A percentile compares a stretch with the other conserved stretches of the same genome.
These are phyloP conservation scores for Lodderomyces metapsilosis DNA, from an alignment of 1,139 yeast species.

Conservation along the genomic window DNA sequence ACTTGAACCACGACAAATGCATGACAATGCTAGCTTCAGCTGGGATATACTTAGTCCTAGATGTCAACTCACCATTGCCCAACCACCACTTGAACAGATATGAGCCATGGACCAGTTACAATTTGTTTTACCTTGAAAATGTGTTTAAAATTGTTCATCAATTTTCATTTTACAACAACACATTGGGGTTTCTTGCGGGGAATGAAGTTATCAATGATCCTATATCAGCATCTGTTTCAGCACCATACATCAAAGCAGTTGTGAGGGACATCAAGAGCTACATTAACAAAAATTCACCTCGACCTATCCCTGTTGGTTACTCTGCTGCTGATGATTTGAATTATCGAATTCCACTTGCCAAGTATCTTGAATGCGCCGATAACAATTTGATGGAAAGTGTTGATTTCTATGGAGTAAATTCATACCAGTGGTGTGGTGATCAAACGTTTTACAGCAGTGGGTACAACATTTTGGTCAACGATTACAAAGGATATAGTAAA, in stretches of 20 bases:
- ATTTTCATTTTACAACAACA: constrained; percentile 80
- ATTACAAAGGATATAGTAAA: constrained; percentile 62
- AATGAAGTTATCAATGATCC: constrained; percentile 87
- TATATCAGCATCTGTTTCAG: constrained; percentile 67
- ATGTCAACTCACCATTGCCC: constrained; percentile 82
- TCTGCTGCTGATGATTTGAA: constrained; percentile 89
- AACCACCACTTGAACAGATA: constrained; percentile 79
- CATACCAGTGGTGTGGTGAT: constrained; percentile 97
- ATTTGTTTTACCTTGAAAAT: constrained; percentile 64
- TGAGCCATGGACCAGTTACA: constrained; percentile 88
- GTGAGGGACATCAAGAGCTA: constrained; percentile 78
- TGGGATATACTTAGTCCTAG: constrained; percentile 86
- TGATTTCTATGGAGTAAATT: constrained; percentile 93
- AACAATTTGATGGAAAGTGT: constrained; percentile 59
- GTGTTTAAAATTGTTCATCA: constrained; percentile 79
- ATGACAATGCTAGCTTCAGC: constrained; percentile 90
- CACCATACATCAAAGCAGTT: constrained; percentile 73
- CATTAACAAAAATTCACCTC: constrained; percentile 53
- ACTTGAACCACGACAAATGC: constrained; percentile 81
- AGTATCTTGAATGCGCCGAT: constrained; percentile 75
- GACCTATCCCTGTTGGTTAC: constrained; percentile 87
- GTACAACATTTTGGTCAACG: constrained; percentile 68
- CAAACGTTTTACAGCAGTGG: constrained; percentile 84
- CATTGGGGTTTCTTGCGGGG: constrained; percentile 92
- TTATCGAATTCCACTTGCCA: constrained; percentile 72